Base-by-base conservation (phyloP, 2,329 filamentous ascomycete genomes). In the Alternaria angustiovoidea region DNA sequence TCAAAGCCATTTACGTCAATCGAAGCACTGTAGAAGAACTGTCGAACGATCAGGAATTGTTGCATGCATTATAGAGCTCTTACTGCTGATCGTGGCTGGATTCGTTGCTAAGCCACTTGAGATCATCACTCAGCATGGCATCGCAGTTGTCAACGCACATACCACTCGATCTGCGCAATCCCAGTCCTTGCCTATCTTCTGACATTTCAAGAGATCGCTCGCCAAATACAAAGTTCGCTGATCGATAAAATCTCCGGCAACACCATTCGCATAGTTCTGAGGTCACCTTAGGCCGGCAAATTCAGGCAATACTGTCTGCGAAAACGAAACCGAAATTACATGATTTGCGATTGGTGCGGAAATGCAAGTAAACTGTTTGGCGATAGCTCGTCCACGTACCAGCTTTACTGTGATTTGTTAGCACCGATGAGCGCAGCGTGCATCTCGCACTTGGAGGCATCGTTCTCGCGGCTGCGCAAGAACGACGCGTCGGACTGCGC, bases 1-100 rank as follows among this genome's bases (percentile, higher is more conserved):
- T 14, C 38, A 42, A 63, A 60, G 63, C 64, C 62, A 63, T 65
- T 47, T 66, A 72, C 70, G 68, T 72, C 67, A 70, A 70, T 62
- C 51, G 64, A 67, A 68, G 54, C 39, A 53, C 52, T 36, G 39
- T 62, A 54, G 65, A 66, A 68, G 51, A 51, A 47, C 11, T 36
- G 20, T 47, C 48, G 59, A 57, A 61, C 24, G 16, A 41, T 28
- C 34, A 24, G 36, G 48, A 60, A 30, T 42, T 56, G 38, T 48
- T 56, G 49, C 44, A 53, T 48, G 38, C 41, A 4, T 16, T 53
- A 36, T 48, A 28, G 34, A 39, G 7, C 41, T 38, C 26, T 32
- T 12, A 34, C 42, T 38, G 43, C 57, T 39, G 46, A 56, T 56
- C 52, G 57, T 55, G 51, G 51, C 51, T 59, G 20, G 24, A 28